phyloP scores from a whole-genome alignment of 2,329 filamentous ascomycete species.

The Monilinia vaccinii-corymbosi region DNA sequence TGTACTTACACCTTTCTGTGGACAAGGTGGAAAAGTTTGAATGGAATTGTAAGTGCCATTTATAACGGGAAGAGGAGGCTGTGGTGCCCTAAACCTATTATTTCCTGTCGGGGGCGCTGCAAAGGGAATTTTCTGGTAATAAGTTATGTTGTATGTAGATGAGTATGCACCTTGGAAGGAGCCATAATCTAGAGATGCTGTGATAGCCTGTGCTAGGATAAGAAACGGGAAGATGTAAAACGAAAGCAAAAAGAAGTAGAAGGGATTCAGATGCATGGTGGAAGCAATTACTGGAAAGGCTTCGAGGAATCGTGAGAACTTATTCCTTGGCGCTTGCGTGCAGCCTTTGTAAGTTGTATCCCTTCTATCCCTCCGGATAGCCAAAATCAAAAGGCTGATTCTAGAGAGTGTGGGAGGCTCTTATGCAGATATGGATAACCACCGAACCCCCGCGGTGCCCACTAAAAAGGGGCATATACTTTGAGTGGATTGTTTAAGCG shows the following conservation, averaged over 20 bases:
- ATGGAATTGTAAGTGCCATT: slow-evolving; percentile 46
- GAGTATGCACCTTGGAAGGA: slow-evolving; percentile 45
- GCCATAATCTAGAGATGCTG: slow-evolving; percentile 39
- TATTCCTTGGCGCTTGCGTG: background rate
- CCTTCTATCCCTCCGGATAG: no score
- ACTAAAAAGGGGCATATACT: background rate
- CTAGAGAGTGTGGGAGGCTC: no score
- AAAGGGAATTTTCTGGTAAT: slow-evolving; percentile 53
- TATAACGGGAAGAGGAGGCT: slow-evolving; percentile 41
- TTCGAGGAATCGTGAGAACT: background rate
- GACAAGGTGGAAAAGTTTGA: slow-evolving; percentile 48
- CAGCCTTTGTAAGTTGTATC: background rate
- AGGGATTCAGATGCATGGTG: background rate
- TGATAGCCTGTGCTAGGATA: slow-evolving; percentile 25
- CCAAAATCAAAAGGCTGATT: no score
- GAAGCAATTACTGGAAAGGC: background rate
- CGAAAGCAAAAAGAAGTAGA: background rate
- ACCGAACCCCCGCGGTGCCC: background rate
- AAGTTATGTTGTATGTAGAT: slow-evolving; percentile 44
- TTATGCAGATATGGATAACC: background rate
- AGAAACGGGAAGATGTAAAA: background rate
- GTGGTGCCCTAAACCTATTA: slow-evolving; percentile 52
- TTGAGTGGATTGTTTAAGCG: background rate
- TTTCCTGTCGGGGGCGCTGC: slow-evolving; percentile 47
- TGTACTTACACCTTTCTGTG: slow-evolving; percentile 40